Evolutionary conservation across 1,284 basidiomycete genomes (phyloP).

Genomic region (Puccinia coronata): DNA sequence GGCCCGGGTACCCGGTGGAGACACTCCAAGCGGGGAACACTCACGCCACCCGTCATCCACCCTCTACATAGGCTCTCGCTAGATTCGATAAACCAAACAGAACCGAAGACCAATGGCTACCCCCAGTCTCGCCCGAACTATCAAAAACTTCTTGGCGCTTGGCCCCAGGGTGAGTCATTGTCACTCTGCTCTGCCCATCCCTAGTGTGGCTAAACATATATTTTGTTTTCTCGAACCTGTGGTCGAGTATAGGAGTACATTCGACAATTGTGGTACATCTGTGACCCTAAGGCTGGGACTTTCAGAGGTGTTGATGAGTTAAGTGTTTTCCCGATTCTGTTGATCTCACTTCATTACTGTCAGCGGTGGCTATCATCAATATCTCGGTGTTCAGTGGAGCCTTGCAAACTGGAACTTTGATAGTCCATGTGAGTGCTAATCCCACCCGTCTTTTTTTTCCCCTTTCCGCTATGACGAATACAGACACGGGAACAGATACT

Average conservation of each 20-base stretch:
- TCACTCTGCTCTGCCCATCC: background rate
- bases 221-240: too few relatives aligned
- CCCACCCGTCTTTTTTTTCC: too few relatives aligned
- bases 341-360: too few relatives aligned
- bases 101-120: too few relatives aligned
- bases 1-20: background rate
- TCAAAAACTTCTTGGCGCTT: conserved; percentile 42
- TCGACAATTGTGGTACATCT: conserved; percentile 67
- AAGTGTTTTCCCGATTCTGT: conserved; percentile 57
- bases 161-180: conserved; percentile 39
- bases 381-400: conserved; percentile 16
- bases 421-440: too few relatives aligned
- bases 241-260: conserved; percentile 49
- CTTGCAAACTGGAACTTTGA: conserved; percentile 54
- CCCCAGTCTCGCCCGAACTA: conserved; percentile 38
- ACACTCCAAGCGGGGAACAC: background rate
- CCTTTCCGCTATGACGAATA: background rate
- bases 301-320: conserved; percentile 80
- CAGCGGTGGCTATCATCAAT: background rate
- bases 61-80: too few relatives aligned
- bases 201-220: too few relatives aligned
- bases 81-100: background rate
- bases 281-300: conserved; percentile 81
- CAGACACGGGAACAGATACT: conserved; percentile 87
- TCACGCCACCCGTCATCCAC: background rate